Evolutionary conservation across 352 stramenopile species (phyloP), one percentile per base, ranked within the genome.

Genomic region (Phytophthora litchii): DNA sequence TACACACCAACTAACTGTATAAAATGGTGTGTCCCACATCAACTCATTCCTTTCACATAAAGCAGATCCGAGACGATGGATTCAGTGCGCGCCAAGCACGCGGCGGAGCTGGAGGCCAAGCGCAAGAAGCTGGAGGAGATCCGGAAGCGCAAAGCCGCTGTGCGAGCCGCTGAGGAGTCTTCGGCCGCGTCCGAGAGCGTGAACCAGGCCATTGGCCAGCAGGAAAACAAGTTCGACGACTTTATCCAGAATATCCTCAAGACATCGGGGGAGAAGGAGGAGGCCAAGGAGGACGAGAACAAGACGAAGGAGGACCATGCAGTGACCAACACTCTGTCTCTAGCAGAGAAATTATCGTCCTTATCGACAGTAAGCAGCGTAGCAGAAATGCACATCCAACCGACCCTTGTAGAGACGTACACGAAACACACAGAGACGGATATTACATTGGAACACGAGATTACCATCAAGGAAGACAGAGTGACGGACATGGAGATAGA

Each of bases 101-200:
- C 84, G 69, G 84, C 84, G 5, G 86, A 95, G 68, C 72, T 95
- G 38, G 86, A 95, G 64, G 86, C 80, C 23, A 95, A 95, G 73
- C 86, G 86, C 62, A 88, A 88, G 67, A 95, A 95, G 72, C 76
- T 95, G n/a, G 85, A 95, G 64, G 86, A 95, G 74, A 94, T 95
- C 60, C 86, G 86, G 44, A 79, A 88, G 48, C 81, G 86, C 29
- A 95, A 95, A 63, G 86, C 84, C 0, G 83, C 81, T 20, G 74
- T 92, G 0, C 36, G 80, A 44, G 71, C 71, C 1, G 68, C 77
- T 19, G 81, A 87, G 34, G 77, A 89, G n/a, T 70, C 54, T 16
- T 70, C 51, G 7, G 40, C 54, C 5, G 66, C 68, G 8, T 71
- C 62, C n/a, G 76, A 88, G 43, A 78, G 67, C 49, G 74, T 88